Base-by-base conservation (phyloP, 495 filamentous ascomycete species). In the Penicillium coffeae region DNA sequence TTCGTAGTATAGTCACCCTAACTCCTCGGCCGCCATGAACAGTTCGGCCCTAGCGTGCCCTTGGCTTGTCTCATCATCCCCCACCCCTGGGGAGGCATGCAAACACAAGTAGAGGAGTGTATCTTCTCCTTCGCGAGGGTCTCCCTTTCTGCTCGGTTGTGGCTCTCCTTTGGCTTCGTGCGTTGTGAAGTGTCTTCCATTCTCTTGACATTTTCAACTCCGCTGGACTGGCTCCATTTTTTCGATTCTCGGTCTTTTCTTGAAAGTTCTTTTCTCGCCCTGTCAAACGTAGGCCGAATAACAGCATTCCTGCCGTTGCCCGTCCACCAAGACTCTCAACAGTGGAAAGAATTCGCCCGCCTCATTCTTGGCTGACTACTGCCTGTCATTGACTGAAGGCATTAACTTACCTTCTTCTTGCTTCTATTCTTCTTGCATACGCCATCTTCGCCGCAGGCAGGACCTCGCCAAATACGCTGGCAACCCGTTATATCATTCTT, bases 301-400 rank as follows among this genome's bases (percentile, higher is more conserved):
- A 59, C 45, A 56, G 62, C 69, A 71, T 72, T 72, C 69, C 61
- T 59, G 64, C 66, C 58, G 69, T 72, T 71, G 64, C 64, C 64
- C 47, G 18, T 42, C 57, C 43, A 65, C 61, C 33, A 35, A 52
- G 38, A 30, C 35, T 52, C 48, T n/a, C n/a, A n/a, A 20, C 25
- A 15, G 15, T 25, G 45, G 27, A 34, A 48, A 21, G 36, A 38
- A 47, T 47, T 21, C 38, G 44, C 27, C 32, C 45, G 42, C 51
- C 37, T 47, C 55, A 58, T 61, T 50, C 50, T 30, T 55, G 38
- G 36, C 15, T 44, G 42, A 27, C 16, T 36, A 35, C 21, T 27
- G 22, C 41, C n/a, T n/a, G n/a, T 30, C 15, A 36, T 39, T 43
- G n/a, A 45, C 5, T 10, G 39, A 18, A 22, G 21, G 36, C 40